Evolutionary conservation across 768 basidiomycete genomes (phyloP), one percentile per base, ranked within the genome.

Genomic region (Cantharellus cinnabarinus): DNA sequence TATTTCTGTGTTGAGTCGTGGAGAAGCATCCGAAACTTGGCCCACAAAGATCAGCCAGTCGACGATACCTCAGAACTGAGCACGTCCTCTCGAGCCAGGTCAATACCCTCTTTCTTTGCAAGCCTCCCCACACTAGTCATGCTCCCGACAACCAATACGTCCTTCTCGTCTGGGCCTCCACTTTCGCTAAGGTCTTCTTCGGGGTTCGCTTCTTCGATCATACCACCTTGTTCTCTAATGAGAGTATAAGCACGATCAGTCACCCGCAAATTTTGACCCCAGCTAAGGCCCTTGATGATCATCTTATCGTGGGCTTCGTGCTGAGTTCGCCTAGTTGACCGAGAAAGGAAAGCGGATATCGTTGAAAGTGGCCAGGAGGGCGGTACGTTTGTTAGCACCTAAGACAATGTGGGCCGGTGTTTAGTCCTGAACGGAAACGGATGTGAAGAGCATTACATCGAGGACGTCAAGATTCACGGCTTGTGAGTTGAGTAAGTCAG

Each of bases 201-300:
- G 5, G 77, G 73, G 20, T 29, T 29, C 20, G 20, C 20, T 62
- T 85, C 84, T 67, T 85, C 84, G 50, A 85, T 70, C 34, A 84
- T 67, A 52, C 78, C 80, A 4, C 82, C 85, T 63, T 80, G 76
- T 56, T 82, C 80, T 57, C 76, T 75, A 20, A 83, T 66, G 58
- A 75, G 67, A 3, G 73, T 66, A 74, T 79, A 85, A 35, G 81
- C 74, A 37, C 68, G 68, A 57, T 85, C 82, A 57, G 78, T 75
- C 62, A 79, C 81, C 61, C 80, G 78, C 41, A 89, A 75, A 65
- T 93, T 93, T 68, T 91, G 83, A 2, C 82, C 85, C 4, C 79
- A 76, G 63, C 79, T 79, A 59, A 94, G 75, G 15, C 80, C 79
- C 68, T 87, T 93, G 59, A 91, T 68, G 57, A 94, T 82, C 66